Percentiles rank a stretch among this genome's conserved stretches.
These are phyloP conservation scores for Curvularia hawaiiensis DNA, from an alignment of 2,329 filamentous ascomycete species.

Conservation along the genomic window DNA sequence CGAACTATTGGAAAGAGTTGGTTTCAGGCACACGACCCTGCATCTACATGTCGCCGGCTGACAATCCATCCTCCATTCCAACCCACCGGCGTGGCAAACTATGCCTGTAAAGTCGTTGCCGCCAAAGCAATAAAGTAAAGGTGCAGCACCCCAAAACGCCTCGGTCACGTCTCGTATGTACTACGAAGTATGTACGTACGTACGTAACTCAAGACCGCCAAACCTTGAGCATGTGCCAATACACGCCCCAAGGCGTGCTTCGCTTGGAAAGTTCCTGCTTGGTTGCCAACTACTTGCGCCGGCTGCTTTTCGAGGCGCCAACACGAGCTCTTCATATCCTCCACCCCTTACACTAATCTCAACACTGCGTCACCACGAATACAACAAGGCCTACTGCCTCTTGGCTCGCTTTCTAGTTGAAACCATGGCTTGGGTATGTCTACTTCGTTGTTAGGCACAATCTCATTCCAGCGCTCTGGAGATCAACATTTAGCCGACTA, in stretches of 20 bases:
- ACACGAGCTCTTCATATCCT: neutral
- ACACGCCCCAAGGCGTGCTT: neutral
- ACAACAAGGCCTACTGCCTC: neutral
- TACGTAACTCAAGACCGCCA: too few species aligned
- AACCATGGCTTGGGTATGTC: slow-evolving; percentile 1
- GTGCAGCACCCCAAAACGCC: neutral
- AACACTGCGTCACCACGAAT: neutral
- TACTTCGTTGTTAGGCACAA: slow-evolving; percentile 6
- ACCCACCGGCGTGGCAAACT: neutral
- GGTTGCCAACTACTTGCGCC: neutral
- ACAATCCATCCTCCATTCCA: neutral
- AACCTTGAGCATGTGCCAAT: slow-evolving; percentile 1
- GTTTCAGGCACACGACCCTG: neutral
- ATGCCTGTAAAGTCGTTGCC: neutral
- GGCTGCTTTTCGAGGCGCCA: neutral
- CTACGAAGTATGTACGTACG: too few species aligned
- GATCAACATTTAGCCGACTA: slow-evolving; percentile 9
- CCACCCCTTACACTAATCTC: neutral
- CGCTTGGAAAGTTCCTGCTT: slow-evolving; percentile 2
- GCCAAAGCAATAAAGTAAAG: neutral
- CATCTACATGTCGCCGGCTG: neutral
- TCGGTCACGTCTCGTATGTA: neutral
- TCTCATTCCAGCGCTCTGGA: slow-evolving; percentile 9
- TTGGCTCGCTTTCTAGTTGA: neutral
- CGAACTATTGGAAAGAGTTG: neutral